A percentile compares a stretch with the other conserved stretches of the same genome.
Conservation (phyloP, 2,329 filamentous ascomycete genomes). For the Claviceps humidiphila region DNA sequence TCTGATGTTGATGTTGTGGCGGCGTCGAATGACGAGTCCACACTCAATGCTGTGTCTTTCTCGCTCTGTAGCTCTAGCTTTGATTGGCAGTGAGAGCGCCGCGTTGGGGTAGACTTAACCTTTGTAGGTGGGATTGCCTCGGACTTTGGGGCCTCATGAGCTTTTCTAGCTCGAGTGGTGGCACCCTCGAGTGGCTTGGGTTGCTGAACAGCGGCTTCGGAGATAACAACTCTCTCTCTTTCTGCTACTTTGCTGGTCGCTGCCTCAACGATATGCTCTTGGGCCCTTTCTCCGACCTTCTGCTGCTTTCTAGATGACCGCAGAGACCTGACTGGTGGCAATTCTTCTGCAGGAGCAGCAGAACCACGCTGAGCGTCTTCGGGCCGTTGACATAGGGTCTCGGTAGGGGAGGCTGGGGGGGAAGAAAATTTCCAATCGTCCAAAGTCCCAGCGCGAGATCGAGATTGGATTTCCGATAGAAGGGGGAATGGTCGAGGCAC, state of each 20-base stretch:
- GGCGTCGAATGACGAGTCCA: slow-evolving; percentile 4
- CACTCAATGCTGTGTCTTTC: not conserved
- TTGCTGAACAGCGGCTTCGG: not conserved
- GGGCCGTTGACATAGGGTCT: slow-evolving; percentile 17
- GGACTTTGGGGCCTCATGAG: not conserved
- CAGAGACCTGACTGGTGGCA: slow-evolving; percentile 8
- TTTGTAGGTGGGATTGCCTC: not conserved
- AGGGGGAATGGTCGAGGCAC: slow-evolving; percentile 39
- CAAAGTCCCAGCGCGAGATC: slow-evolving; percentile 24
- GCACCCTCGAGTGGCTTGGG: not conserved
- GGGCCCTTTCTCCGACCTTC: not conserved
- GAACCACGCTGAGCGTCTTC: slow-evolving; percentile 8
- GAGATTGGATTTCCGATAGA: slow-evolving; percentile 36
- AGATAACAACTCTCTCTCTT: not conserved
- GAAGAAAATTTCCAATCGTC: slow-evolving; percentile 44
- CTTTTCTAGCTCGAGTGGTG: slow-evolving; percentile 3
- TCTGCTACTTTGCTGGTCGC: not conserved
- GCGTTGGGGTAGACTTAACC: not conserved
- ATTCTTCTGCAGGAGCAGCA: slow-evolving; percentile 6
- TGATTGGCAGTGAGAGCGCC: slow-evolving; percentile 1
- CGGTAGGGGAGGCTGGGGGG: slow-evolving; percentile 37
- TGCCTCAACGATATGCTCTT: not conserved
- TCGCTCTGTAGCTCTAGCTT: not conserved
- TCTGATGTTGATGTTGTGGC: not conserved
- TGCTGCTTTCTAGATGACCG: slow-evolving; percentile 8